These are phyloP conservation scores for Epichloe brachyelytri DNA, from an alignment of 2,329 filamentous ascomycete genomes.

Conservation along the genomic window DNA sequence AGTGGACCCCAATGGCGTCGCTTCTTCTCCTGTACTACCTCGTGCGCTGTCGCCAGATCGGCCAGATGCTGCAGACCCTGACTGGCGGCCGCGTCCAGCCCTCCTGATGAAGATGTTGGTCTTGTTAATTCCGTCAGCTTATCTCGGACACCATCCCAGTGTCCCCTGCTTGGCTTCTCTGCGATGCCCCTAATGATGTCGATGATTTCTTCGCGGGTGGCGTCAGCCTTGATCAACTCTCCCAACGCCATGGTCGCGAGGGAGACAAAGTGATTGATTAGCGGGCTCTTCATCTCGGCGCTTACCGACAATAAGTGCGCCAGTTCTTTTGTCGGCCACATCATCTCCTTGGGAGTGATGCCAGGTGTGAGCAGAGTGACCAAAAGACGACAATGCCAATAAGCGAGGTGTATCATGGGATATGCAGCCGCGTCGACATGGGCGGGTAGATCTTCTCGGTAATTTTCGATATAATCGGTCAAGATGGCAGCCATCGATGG, in stretches of 20 bases:
- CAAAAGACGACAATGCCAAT: constrained; percentile 57
- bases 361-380: constrained; percentile 46
- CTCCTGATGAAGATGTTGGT: constrained; percentile 20
- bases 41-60: constrained; percentile 37
- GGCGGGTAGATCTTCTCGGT: constrained; percentile 49
- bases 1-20: constrained; percentile 19
- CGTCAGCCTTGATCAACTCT: constrained; percentile 42
- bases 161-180: constrained; percentile 35
- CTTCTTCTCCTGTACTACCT: constrained; percentile 19
- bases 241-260: constrained; percentile 48
- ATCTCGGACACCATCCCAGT: constrained; percentile 46
- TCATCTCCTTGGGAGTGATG: constrained; percentile 40
- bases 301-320: constrained; percentile 44
- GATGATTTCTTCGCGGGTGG: constrained; percentile 43
- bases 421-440: constrained; percentile 38
- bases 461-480: constrained; percentile 39
- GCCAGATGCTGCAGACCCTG: constrained; percentile 48
- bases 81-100: constrained; percentile 28
- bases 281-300: constrained; percentile 42
- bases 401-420: constrained; percentile 51
- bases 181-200: constrained; percentile 42
- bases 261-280: constrained; percentile 54
- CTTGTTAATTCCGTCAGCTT: constrained; percentile 23
- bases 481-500: constrained; percentile 21
- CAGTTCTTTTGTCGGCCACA: constrained; percentile 47